Evolutionary conservation across 345 rosid genomes (phyloP), one percentile per base, ranked within the genome.

Genomic region (Eutrema heterophyllum): DNA sequence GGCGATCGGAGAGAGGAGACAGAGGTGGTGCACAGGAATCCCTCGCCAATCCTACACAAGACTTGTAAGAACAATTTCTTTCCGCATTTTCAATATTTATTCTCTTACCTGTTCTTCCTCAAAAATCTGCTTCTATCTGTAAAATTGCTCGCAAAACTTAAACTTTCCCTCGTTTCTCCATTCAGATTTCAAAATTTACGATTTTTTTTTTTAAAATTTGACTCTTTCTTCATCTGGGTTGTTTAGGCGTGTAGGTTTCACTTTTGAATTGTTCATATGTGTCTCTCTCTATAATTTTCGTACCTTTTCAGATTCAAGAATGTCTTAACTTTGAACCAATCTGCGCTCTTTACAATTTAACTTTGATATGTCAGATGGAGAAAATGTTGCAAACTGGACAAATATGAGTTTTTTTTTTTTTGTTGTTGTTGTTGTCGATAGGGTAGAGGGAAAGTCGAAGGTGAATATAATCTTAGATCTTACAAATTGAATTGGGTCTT

Each of bases 401-500:
- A 48, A 74, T 38, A 48, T 58, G n/a, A 36, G 33, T 35, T 53
- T 45, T 44, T 18, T 13, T n/a, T 33, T 26, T 29, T 44, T 21
- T 21, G n/a, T n/a, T n/a, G n/a, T n/a, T n/a, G n/a, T n/a, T n/a
- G n/a, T 21, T 1, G 6, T 53, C 14, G 32, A 14, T 73, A 33
- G 18, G 43, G 53, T 52, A 39, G 46, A 49, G 49, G 71, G 14
- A 27, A 64, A 67, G 44, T 54, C 54, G 9, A 41, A 40, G 62
- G 57, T 68, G 43, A 27, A 4, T 27, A 46, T 24, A 58, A 58
- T 48, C 32, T 73, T 50, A 73, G 86, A 81, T 86, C 81, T 74
- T 81, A 77, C 53, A 81, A 87, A 83, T 87, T 86, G 76, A 83
- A 59, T 77, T 64, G 68, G 60, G 62, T 49, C 0, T 54, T 54